Conservation (phyloP, 148 eudicot genomes). For the Fagopyrum tataricum region DNA sequence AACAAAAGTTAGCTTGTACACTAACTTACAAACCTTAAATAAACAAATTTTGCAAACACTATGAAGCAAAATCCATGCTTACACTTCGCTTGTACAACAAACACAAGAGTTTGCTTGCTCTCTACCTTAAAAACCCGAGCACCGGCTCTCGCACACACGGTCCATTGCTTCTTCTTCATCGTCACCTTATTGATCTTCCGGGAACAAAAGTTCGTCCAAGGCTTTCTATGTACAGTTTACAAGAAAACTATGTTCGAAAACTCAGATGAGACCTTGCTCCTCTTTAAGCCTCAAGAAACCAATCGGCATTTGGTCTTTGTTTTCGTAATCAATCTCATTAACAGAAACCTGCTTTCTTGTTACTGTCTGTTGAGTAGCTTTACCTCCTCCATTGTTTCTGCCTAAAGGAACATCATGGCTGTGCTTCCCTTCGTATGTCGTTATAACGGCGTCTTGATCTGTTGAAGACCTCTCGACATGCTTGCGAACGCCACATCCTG, state of each 20-base stretch:
- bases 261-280: conserved; percentile 35
- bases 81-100: conserved; percentile 9
- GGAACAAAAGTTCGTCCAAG: neutral
- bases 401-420: conserved; percentile 59
- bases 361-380: conserved; percentile 18
- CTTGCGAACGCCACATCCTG: conserved; percentile 79
- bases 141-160: neutral
- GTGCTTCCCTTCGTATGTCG: conserved; percentile 90
- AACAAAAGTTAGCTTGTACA: neutral
- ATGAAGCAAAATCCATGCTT: neutral
- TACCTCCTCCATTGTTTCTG: conserved; percentile 2
- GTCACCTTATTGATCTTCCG: neutral
- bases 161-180: neutral
- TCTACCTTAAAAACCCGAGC: neutral
- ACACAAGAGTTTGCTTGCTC: neutral
- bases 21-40: too few relatives aligned
- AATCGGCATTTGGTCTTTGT: conserved; percentile 30
- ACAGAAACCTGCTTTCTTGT: neutral
- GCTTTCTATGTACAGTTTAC: conserved; percentile 9
- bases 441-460: conserved; percentile 67
- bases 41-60: neutral
- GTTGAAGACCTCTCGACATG: conserved; percentile 83
- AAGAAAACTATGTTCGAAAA: neutral
- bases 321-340: conserved; percentile 16
- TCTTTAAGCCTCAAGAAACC: conserved; percentile 49